Conservation (phyloP, 805 yeast species). For the Cyberlindnera saturnus region DNA sequence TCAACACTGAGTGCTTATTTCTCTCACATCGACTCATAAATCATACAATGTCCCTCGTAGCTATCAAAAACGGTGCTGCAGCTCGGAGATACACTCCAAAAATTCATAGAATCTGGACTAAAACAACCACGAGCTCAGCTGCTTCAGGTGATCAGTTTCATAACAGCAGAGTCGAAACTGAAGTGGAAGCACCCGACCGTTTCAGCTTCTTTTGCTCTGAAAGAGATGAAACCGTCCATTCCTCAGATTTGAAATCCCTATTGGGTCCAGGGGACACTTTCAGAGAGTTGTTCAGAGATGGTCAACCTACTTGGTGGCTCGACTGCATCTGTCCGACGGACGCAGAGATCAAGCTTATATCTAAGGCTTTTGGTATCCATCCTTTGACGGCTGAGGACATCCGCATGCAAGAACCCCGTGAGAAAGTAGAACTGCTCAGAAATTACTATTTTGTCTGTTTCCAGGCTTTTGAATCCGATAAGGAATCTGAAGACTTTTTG, state of each 20-base stretch:
- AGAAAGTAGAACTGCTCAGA: slow-evolving; percentile 88
- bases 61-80: no score
- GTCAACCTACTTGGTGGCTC: slow-evolving; percentile 90
- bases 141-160: slow-evolving; percentile 34
- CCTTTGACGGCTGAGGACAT: slow-evolving; percentile 98
- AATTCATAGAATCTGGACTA: slow-evolving; percentile 1
- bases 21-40: no score
- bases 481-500: slow-evolving; percentile 73
- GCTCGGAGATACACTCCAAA: slow-evolving; percentile 41
- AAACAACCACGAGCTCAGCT: slow-evolving; percentile 6
- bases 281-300: slow-evolving; percentile 59
- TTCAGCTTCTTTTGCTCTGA: slow-evolving; percentile 80
- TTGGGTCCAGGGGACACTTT: slow-evolving; percentile 60
- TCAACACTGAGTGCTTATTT: no score
- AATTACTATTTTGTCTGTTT: slow-evolving; percentile 92
- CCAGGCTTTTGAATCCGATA: slow-evolving; percentile 89
- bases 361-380: slow-evolving; percentile 94
- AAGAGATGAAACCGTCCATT: slow-evolving; percentile 81
- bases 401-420: slow-evolving; percentile 93
- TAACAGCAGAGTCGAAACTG: slow-evolving; percentile 31
- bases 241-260: slow-evolving; percentile 78
- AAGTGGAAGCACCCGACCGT: slow-evolving; percentile 54
- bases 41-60: no score
- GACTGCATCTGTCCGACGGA: slow-evolving; percentile 94
- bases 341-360: slow-evolving; percentile 84